Conservation (phyloP, 2,329 filamentous ascomycete species). For the Aspergillaceae sp. region DNA sequence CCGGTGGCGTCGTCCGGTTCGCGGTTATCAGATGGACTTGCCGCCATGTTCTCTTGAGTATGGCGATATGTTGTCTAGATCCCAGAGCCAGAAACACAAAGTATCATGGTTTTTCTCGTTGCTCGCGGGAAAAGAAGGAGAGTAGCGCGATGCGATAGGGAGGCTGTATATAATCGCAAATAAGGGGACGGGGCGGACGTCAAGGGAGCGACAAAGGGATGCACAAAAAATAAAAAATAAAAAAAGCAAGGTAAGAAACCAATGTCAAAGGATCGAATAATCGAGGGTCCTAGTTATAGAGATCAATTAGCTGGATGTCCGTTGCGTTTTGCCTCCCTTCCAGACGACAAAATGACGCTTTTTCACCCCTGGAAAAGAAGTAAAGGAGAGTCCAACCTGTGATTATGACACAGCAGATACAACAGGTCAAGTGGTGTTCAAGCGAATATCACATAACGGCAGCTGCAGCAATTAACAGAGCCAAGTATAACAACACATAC, state of each 20-base stretch:
- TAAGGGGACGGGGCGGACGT: constrained; percentile 6
- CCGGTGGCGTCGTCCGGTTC: constrained; percentile 34
- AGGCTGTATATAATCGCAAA: neutral
- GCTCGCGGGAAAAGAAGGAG: constrained; percentile 3
- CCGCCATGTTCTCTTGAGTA: constrained; percentile 12
- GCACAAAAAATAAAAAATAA: neutral
- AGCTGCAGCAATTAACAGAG: neutral
- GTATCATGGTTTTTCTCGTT: constrained; percentile 13
- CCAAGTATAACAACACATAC: neutral
- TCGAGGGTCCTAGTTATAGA: neutral
- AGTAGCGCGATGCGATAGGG: neutral
- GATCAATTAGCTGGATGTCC: neutral
- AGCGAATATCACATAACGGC: neutral
- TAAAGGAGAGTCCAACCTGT: neutral
- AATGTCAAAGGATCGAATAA: neutral
- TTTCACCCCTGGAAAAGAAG: neutral
- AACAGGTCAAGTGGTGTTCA: constrained; percentile 1
- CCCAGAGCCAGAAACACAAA: constrained; percentile 3
- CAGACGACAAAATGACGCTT: neutral
- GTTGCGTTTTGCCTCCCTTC: neutral
- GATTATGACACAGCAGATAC: neutral
- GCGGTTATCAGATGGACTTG: constrained; percentile 16
- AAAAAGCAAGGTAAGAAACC: neutral
- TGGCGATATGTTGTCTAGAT: constrained; percentile 4
- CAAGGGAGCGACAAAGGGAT: neutral